Evolutionary conservation across 148 eudicot species (phyloP), one percentile per base, ranked within the genome.

Genomic region (Drosera capensis): DNA sequence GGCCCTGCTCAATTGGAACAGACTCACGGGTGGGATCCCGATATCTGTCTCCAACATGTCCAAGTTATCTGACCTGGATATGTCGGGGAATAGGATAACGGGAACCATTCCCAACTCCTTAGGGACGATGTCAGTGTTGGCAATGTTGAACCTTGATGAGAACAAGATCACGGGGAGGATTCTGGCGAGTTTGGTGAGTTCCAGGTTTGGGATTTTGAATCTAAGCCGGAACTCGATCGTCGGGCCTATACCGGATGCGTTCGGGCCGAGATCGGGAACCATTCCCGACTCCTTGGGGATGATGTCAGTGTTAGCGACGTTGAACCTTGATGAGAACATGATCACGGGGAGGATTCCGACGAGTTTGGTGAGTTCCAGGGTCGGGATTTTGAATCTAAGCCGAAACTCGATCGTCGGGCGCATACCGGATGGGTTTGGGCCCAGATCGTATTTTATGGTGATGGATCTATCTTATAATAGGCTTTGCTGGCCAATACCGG

Each of bases 361-460:
- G 17, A 62, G 73, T 2, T 58, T 86, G 25, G 45, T 86, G 0
- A 73, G 23, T 14, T 86, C 93, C 17, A 42, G 70, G 19, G 68
- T 81, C 14, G 71, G 79, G 12, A 81, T 64, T 49, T 28, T 81
- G 59, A 86, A 86, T 28, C 48, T 86, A 67, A 86, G 96, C 51
- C 50, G 66, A 23, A 86, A 81, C 21, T 75, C 59, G 1, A n/a
- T 88, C 2, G 81, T 67, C 14, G 94, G 97, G 0, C 54, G 29
- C 18, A 71, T 88, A 17, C 97, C 97, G 0, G 80, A 88, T 45
- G 66, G 47, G 0, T 88, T 88, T 35, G 84, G 86, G 59, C 71
- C 78, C 28, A 83, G 73, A 22, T 80, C 97, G 6, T 83, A 88
- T 48, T 88, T 88, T 21, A 88, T 60, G 43, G 81, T 64, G 20